Percentiles rank a stretch among this genome's conserved stretches.
Conservation (phyloP, 768 basidiomycete species). For the Calocybe gangraenosa region DNA sequence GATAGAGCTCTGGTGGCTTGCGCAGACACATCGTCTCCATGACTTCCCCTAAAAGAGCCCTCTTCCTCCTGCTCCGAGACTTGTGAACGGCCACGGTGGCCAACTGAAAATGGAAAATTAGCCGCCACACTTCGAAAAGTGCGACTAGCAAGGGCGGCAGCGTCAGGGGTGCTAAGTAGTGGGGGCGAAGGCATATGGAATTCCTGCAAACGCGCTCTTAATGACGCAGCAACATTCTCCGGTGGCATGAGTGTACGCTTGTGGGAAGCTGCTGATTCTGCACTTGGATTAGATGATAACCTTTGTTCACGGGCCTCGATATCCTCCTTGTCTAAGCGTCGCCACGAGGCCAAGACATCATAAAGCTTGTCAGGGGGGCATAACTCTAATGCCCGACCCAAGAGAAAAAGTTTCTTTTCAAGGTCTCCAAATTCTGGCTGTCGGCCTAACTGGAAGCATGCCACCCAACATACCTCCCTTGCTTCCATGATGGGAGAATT, state of each 20-base stretch:
- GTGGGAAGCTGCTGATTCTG: slow-evolving; percentile 11
- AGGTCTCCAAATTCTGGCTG: slow-evolving; percentile 73
- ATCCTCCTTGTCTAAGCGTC: slow-evolving; percentile 66
- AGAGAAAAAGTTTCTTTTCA: slow-evolving; percentile 59
- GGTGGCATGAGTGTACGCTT: slow-evolving; percentile 19
- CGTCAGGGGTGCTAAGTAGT: slow-evolving; percentile 68
- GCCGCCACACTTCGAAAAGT: slow-evolving; percentile 78
- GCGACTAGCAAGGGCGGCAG: slow-evolving; percentile 72
- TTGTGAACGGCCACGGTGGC: slow-evolving; percentile 34
- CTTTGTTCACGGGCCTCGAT: slow-evolving; percentile 45
- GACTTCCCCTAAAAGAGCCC: slow-evolving; percentile 36
- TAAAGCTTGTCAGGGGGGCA: slow-evolving; percentile 80
- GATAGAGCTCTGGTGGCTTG: slow-evolving; percentile 78
- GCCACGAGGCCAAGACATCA: slow-evolving; percentile 78
- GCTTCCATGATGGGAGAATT: slow-evolving; percentile 51
- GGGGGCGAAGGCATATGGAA: slow-evolving; percentile 69
- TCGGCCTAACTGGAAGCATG: slow-evolving; percentile 83
- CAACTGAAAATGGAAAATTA: slow-evolving; percentile 66
- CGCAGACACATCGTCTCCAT: slow-evolving; percentile 61
- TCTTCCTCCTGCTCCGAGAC: slow-evolving; percentile 39
- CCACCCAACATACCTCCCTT: slow-evolving; percentile 84
- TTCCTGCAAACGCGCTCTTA: slow-evolving; percentile 59
- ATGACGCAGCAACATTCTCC: slow-evolving; percentile 42
- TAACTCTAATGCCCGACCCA: slow-evolving; percentile 81
- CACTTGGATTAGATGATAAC: slow-evolving; percentile 25